These are phyloP conservation scores for Blumeriella jaapii DNA, from an alignment of 2,329 filamentous ascomycete species.

Conservation along the genomic window DNA sequence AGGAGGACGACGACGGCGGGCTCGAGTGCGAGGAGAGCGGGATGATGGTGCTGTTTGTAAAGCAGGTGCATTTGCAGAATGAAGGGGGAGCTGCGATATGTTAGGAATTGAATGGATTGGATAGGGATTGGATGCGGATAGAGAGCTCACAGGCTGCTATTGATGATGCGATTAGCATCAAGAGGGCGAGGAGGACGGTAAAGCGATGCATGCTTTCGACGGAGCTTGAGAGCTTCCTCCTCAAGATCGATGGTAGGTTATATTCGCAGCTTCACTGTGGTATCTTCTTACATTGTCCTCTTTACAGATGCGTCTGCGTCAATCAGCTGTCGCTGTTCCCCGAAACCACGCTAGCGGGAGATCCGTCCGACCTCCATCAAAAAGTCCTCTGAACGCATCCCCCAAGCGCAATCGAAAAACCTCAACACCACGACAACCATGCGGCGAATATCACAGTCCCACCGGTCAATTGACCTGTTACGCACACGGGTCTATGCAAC, in stretches of 20 bases:
- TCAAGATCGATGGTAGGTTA: too few species aligned
- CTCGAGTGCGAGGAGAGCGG: constrained; percentile 36
- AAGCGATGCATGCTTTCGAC: constrained; percentile 13
- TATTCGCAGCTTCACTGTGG: too few species aligned
- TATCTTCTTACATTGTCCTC: too few species aligned
- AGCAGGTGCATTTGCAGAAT: constrained; percentile 62
- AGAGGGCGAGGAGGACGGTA: constrained; percentile 16
- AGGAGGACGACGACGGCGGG: too few species aligned
- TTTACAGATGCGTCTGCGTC: too few species aligned
- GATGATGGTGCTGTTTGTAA: constrained; percentile 58
- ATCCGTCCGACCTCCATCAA: constrained; percentile 5
- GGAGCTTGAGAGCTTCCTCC: not conserved
- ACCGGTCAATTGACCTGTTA: constrained; percentile 24
- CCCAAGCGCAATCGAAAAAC: not conserved
- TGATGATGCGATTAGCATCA: constrained; percentile 18
- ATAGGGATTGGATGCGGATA: not conserved
- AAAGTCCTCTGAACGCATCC: constrained; percentile 10
- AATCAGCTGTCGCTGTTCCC: constrained; percentile 7
- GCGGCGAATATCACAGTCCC: constrained; percentile 25
- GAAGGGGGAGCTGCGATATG: constrained; percentile 42
- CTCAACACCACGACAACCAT: constrained; percentile 17
- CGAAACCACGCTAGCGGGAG: constrained; percentile 10
- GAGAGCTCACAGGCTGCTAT: constrained; percentile 22
- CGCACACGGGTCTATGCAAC: constrained; percentile 6
- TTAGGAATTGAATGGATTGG: constrained; percentile 14